Evolutionary conservation across 371 early-diverging fungal species (phyloP), one percentile per base, ranked within the genome.

Genomic region (Mycotypha africana): DNA sequence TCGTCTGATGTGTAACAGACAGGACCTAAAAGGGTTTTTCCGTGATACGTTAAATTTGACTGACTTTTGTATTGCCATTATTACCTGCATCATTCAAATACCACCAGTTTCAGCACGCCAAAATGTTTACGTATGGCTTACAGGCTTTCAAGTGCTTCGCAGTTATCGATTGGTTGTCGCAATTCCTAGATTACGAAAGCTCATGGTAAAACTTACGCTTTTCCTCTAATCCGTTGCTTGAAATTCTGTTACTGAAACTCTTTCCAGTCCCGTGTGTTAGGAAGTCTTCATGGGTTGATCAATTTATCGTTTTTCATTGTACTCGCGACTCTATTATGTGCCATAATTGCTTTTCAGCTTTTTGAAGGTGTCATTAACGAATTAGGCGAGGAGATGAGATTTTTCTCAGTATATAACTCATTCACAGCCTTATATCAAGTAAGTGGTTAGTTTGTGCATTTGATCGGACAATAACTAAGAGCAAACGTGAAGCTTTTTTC

Each of bases 301-400:
- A 81, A 81, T 47, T 66, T 85, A 62, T 51, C 80, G 0, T 76
- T 79, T 22, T 85, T 85, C 44, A 81, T 85, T 21, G 60, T 77
- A 9, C 37, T 80, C 30, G 65, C 80, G 34, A 66, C 79, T 5
- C 52, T 74, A 3, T 51, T 84, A 17, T 67, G 73, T 12, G 72
- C 79, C 20, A 76, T 80, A 19, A 73, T 81, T 56, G 84, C 71
- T 1, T 60, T 61, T 28, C 75, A 78, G 60, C 42, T 78, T 16
- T 56, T 78, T 35, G 67, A 72, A 48, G 75, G 75, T 0, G 43
- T 64, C 10, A 49, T 83, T 12, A 70, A 74, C 38, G 65, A 56
- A 14, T 62, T 67, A 2, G 45, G 39, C 30, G 4, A 6, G 4
- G 67, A 67, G 46, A 81, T 83, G 78, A 60, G 67, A 31, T 83